phyloP scores from a whole-genome alignment of 1,284 basidiomycete genomes.

The Cryptococcus hybrid region DNA sequence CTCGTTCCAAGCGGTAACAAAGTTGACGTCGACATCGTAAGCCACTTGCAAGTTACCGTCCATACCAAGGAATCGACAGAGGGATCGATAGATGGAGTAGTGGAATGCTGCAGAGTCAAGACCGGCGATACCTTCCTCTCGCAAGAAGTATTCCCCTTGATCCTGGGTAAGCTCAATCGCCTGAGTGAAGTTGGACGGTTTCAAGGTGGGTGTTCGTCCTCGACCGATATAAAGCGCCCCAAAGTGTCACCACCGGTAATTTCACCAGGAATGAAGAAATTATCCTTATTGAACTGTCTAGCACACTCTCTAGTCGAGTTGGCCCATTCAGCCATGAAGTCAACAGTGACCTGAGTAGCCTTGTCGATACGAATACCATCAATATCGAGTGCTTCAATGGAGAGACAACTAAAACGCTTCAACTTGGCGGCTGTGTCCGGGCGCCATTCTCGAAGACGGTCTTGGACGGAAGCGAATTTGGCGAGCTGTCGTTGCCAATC shows the following conservation, averaged over 20 bases:
- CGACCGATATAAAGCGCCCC: constrained; percentile 82
- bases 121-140: constrained; percentile 60
- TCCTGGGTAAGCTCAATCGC: constrained; percentile 59
- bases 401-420: constrained; percentile 74
- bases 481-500: constrained; percentile 79
- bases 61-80: constrained; percentile 84
- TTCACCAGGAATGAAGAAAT: constrained; percentile 87
- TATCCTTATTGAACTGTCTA: constrained; percentile 65
- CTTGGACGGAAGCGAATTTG: constrained; percentile 92
- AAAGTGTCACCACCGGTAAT: constrained; percentile 89
- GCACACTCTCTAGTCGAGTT: constrained; percentile 72
- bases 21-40: constrained; percentile 75
- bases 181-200: constrained; percentile 60
- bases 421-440: constrained; percentile 71
- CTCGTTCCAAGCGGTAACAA: constrained; percentile 81
- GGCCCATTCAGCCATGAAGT: constrained; percentile 73
- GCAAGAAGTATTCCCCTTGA: constrained; percentile 73
- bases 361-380: constrained; percentile 94
- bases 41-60: constrained; percentile 86
- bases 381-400: constrained; percentile 78
- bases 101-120: constrained; percentile 83
- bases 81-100: constrained; percentile 82
- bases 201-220: constrained; percentile 67
- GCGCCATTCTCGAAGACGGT: constrained; percentile 87
- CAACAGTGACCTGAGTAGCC: constrained; percentile 82